Evolutionary conservation across 192 early-diverging fungal genomes (phyloP), one percentile per base, ranked within the genome.

Genomic region (Coemansia erecta): DNA sequence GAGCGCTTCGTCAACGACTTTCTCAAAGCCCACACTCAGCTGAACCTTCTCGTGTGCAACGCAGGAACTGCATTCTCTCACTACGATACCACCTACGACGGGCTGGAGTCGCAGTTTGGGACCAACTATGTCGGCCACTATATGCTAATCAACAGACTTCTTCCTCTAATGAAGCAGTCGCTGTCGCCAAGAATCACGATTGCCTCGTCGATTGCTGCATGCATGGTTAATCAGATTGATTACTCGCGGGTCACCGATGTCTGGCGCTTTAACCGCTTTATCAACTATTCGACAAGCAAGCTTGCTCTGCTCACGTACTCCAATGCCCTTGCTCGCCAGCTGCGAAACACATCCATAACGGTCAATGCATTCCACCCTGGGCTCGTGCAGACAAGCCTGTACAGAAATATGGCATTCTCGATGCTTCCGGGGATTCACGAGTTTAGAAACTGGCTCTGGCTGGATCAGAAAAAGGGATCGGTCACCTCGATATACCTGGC

Each of bases 91-190:
- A 87, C 86, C n/a, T 68, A 72, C 26, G 85, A 86, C 18, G 86
- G 86, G 21, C 63, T 81, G 18, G 86, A 87, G 60, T 72, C 78
- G 51, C 84, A 86, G 72, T 85, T 85, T 80, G 84, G 84, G 4
- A 84, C 83, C 43, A 86, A 86, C 64, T 83, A 77, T 46, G 64
- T 86, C 5, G 85, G 85, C 9, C 85, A 86, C 52, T 85, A 81
- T 22, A 53, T 77, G 46, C 58, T 86, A 21, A 80, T 83, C 4
- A 61, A 70, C 22, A 46, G 56, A 9, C 60, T 85, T 13, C 24
- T 85, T 2, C 61, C 56, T 0, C 28, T 72, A 9, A 58, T 86
- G 53, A 75, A 84, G 54, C 45, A 54, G 10, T 49, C 82, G 1
- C 43, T 41, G 1, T 58, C 68, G 9, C 81, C 81, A 4, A 82